A percentile compares a stretch with the other conserved stretches of the same genome.
Conservation (phyloP, 1,284 basidiomycete genomes). For the Cutaneotrichosporon sp. region DNA sequence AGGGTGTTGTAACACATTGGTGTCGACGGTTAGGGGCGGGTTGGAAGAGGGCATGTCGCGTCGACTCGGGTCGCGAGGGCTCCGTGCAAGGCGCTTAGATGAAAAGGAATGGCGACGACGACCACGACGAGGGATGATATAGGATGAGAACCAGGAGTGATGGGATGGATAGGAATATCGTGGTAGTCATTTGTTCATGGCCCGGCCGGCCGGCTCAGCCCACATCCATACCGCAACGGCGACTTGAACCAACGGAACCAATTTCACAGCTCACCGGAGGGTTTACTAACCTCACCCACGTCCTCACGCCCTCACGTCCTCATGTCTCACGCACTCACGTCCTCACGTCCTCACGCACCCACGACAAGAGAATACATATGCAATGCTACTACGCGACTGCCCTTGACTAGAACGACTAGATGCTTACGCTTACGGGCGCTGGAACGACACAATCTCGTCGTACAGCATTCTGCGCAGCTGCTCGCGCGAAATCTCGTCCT, state of each 20-base stretch:
- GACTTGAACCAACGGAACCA: too few species aligned
- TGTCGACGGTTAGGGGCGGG: conserved; percentile 17
- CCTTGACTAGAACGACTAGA: not conserved
- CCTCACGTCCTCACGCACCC: too few species aligned
- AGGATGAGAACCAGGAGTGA: not conserved
- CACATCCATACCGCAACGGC: too few species aligned
- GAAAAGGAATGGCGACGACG: not conserved
- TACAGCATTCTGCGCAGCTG: conserved; percentile 66
- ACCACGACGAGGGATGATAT: not conserved
- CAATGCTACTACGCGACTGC: not conserved
- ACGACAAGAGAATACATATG: not conserved
- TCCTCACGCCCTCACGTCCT: too few species aligned
- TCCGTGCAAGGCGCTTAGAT: not conserved
- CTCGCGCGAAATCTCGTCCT: conserved; percentile 86
- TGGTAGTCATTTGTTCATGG: not conserved
- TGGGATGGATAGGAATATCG: not conserved
- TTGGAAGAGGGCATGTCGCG: conserved; percentile 6
- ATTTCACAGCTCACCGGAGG: too few species aligned
- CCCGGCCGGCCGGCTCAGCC: too few species aligned
- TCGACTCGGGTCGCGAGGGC: not conserved
- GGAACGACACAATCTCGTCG: conserved; percentile 77
- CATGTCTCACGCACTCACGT: too few species aligned
- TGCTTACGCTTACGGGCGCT: conserved; percentile 8
- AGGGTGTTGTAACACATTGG: conserved; percentile 8
- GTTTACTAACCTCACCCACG: too few species aligned